A percentile compares a stretch with the other conserved stretches of the same genome.
Evolutionary conservation across 306 rosid species (phyloP).

Genomic region (Quercus aquifolioides): DNA sequence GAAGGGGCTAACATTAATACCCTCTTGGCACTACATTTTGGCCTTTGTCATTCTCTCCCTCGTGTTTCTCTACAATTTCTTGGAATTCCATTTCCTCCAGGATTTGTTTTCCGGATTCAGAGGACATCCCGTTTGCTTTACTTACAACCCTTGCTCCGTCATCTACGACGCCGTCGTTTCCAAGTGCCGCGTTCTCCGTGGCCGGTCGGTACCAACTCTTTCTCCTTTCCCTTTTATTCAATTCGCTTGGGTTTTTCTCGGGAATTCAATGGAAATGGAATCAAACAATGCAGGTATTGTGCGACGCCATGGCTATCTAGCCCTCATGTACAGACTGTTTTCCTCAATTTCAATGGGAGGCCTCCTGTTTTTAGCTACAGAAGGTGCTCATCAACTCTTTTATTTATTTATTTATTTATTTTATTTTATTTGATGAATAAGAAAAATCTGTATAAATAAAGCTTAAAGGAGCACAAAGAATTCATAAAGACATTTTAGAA

Average conservation of each 20-base stretch:
- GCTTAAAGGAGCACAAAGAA: no score
- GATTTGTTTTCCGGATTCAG: constrained; percentile 55
- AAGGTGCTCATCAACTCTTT: constrained; percentile 34
- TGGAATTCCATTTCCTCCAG: constrained; percentile 65
- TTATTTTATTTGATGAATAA: no score
- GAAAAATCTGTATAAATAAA: no score
- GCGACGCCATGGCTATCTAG: constrained; percentile 84
- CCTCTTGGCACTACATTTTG: constrained; percentile 44
- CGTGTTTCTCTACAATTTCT: constrained; percentile 51
- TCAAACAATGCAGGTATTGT: constrained; percentile 38
- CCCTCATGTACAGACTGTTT: constrained; percentile 82
- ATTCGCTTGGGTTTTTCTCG: no score
- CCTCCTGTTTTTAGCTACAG: constrained; percentile 68
- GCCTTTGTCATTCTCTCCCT: constrained; percentile 10
- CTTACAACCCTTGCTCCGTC: constrained; percentile 42
- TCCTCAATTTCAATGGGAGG: constrained; percentile 59
- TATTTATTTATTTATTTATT: background rate
- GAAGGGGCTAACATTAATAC: constrained; percentile 44
- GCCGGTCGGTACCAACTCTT: constrained; percentile 47
- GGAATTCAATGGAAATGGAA: no score
- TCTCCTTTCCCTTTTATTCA: no score
- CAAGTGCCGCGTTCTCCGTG: constrained; percentile 71
- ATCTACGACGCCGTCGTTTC: constrained; percentile 69
- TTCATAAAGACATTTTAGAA: no score
- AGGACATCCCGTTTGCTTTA: constrained; percentile 49